phyloP scores from a whole-genome alignment of 2,329 filamentous ascomycete genomes.

The Colletotrichum tamarilloi region DNA sequence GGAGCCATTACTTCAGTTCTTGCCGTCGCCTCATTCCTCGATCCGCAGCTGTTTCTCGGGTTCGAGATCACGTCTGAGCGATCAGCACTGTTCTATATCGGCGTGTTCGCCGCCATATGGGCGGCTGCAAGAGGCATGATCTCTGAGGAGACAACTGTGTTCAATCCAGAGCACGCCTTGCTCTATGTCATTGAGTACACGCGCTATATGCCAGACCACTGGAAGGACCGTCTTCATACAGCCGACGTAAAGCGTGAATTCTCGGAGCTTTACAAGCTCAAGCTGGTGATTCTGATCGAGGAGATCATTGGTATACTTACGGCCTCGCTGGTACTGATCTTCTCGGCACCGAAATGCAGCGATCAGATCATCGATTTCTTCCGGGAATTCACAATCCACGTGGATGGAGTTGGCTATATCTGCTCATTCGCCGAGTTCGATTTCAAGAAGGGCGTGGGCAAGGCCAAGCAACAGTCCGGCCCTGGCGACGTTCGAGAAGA shows the following conservation, averaged over 20 bases:
- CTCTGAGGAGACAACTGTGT: slow-evolving; percentile 88
- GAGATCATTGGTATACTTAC: slow-evolving; percentile 93
- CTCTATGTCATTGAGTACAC: slow-evolving; percentile 92
- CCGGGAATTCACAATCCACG: slow-evolving; percentile 95
- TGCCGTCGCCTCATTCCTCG: slow-evolving; percentile 84
- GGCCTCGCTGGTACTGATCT: slow-evolving; percentile 88
- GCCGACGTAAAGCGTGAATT: slow-evolving; percentile 95
- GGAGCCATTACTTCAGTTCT: slow-evolving; percentile 89
- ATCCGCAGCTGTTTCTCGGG: slow-evolving; percentile 88
- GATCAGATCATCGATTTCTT: slow-evolving; percentile 98
- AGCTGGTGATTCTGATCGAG: slow-evolving; percentile 90
- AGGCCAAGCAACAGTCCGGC: slow-evolving; percentile 51
- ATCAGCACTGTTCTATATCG: slow-evolving; percentile 91
- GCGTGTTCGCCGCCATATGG: slow-evolving; percentile 85
- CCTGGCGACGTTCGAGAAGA: slow-evolving; percentile 80
- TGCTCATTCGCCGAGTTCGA: slow-evolving; percentile 98
- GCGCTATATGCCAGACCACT: slow-evolving; percentile 89
- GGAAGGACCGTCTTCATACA: slow-evolving; percentile 90
- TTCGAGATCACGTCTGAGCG: slow-evolving; percentile 93
- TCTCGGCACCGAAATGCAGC: slow-evolving; percentile 86
- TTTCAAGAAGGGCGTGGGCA: slow-evolving; percentile 82
- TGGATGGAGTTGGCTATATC: slow-evolving; percentile 94
- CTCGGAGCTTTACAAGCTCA: slow-evolving; percentile 89
- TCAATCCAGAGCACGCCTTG: slow-evolving; percentile 91
- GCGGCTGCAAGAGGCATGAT: slow-evolving; percentile 84